Evolutionary conservation across 768 basidiomycete species (phyloP).

Genomic region (Amanita fuliginea): DNA sequence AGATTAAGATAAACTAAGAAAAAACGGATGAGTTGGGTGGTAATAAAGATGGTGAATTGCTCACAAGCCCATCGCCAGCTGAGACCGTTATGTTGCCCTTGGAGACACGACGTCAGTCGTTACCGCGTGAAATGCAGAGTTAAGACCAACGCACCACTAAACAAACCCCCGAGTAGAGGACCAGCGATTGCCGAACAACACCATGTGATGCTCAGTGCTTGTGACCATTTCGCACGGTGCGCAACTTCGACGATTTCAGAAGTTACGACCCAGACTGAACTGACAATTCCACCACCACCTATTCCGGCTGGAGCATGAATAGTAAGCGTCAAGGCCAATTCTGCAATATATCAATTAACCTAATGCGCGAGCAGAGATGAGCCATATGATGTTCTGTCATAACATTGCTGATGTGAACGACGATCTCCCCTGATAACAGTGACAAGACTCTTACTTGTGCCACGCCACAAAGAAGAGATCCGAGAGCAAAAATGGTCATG

Average conservation of each 20-base stretch:
- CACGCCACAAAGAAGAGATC: constrained; percentile 70
- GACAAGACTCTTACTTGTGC: constrained; percentile 44
- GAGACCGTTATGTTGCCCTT: constrained; percentile 24
- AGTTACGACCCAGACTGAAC: constrained; percentile 79
- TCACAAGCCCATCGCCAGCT: constrained; percentile 84
- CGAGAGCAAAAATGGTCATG: constrained; percentile 64
- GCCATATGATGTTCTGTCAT: constrained; percentile 42
- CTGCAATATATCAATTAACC: constrained; percentile 16
- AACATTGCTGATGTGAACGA: constrained; percentile 9
- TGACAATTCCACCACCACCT: constrained; percentile 83
- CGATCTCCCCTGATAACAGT: constrained; percentile 9
- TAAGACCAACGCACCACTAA: constrained; percentile 46
- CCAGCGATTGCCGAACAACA: constrained; percentile 78
- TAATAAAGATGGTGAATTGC: constrained; percentile 18
- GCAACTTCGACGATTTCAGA: constrained; percentile 70
- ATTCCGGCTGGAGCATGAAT: constrained; percentile 42
- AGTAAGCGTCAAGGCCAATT: constrained; percentile 13
- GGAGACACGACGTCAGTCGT: constrained; percentile 7
- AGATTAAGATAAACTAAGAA: constrained; percentile 71
- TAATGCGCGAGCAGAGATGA: constrained; percentile 53
- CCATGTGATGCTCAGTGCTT: constrained; percentile 79
- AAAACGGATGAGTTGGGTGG: constrained; percentile 7
- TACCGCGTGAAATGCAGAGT: neutral
- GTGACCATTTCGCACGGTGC: constrained; percentile 73
- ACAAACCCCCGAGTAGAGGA: constrained; percentile 72